Base-by-base conservation (phyloP, 129 eudicot genomes). In the Pittosporum tobira region DNA sequence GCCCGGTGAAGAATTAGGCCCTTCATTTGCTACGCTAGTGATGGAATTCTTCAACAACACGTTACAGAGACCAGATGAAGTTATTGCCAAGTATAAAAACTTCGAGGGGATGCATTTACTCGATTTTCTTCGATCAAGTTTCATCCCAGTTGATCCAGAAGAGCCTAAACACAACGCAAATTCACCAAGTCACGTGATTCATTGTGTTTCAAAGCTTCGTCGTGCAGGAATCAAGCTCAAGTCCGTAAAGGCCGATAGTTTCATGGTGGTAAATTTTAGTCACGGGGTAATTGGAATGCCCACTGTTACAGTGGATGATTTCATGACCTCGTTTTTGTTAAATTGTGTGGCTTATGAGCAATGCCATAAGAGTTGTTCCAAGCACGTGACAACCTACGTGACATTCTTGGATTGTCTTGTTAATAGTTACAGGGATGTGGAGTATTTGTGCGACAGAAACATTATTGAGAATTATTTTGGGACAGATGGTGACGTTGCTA, bases 301-400 rank as follows among this genome's bases (percentile, higher is more conserved):
- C 0, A 46, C 71, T 0, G 50, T 89, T 12, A 21, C 88, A 2
- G 67, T 89, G 3, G 88, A 89, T 46, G 95, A 89, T 71, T 82
- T 89, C 76, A 82, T 77, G 88, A 62, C 87, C 67, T 67, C 93
- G 2, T 82, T 89, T 51, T 26, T 89, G 38, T 13, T 76, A 11
- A 89, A 89, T 51, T 73, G 86, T 19, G 94, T 89, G 5, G 97
- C 95, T 1, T 85, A 74, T 13, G 97, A 89, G 48, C 97, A 83
- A 14, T 85, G 97, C 67, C 86, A 82, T 16, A 67, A 73, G 56
- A 63, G 64, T 40, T 68, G 82, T 55, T 81, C 94, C 0, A 81
- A 76, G 54, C 81, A 77, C 76, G 59, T 81, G 53, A 89, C 97
- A 1, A 80, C 97, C 0, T 89, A 89, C 26, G 85, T 75, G 10